Evolutionary conservation across 2,329 filamentous ascomycete genomes (phyloP).

Genomic region (Capronia americana): DNA sequence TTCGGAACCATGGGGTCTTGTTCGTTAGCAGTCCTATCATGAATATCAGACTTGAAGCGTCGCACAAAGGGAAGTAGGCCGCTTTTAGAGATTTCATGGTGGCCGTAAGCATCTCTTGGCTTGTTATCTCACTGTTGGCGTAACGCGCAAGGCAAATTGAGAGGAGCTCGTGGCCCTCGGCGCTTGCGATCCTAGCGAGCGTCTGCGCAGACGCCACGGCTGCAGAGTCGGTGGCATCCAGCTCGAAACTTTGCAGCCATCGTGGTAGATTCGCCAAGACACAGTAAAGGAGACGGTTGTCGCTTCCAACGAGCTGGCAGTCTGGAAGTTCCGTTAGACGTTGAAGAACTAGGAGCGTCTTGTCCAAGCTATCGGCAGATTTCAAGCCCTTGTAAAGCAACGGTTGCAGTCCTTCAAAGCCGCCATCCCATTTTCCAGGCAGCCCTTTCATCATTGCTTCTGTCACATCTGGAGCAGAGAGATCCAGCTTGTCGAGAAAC

Average conservation of each 20-base stretch:
- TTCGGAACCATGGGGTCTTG: constrained; percentile 83
- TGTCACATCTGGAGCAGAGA: constrained; percentile 72
- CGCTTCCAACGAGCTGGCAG: constrained; percentile 80
- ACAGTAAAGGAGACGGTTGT: constrained; percentile 81
- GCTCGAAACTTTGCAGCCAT: constrained; percentile 79
- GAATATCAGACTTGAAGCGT: constrained; percentile 86
- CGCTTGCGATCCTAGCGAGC: constrained; percentile 70
- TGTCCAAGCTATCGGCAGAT: constrained; percentile 80
- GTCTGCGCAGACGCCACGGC: constrained; percentile 25
- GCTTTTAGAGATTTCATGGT: constrained; percentile 76
- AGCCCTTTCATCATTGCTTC: constrained; percentile 76
- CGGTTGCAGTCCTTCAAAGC: constrained; percentile 83
- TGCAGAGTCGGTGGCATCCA: constrained; percentile 24
- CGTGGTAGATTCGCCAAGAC: constrained; percentile 90
- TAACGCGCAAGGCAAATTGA: constrained; percentile 30
- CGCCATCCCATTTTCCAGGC: constrained; percentile 85
- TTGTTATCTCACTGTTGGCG: constrained; percentile 66
- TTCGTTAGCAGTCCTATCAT: constrained; percentile 92
- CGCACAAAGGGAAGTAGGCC: constrained; percentile 79
- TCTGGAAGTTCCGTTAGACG: constrained; percentile 78
- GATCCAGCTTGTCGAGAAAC: constrained; percentile 81
- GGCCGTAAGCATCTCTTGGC: constrained; percentile 77
- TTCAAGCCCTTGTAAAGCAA: constrained; percentile 90
- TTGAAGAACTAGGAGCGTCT: constrained; percentile 78
- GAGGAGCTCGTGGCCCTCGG: constrained; percentile 67